Base-by-base conservation (phyloP, 306 rosid species). In the Dryas drummondii region DNA sequence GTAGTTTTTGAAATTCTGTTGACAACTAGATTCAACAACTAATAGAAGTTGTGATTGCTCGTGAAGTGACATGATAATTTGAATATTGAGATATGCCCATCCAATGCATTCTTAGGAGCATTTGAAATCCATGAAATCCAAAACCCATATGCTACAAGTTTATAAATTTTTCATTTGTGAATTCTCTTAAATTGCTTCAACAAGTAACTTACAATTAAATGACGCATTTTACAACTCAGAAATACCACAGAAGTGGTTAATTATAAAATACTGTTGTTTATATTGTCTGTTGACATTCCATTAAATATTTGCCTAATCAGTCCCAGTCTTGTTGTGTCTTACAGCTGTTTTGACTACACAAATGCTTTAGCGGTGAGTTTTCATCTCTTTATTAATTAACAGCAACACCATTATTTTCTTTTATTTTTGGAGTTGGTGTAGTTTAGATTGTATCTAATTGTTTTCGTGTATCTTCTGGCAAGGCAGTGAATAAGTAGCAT, bases 341-440 rank as follows among this genome's bases (percentile, higher is more conserved):
- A 40, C 98, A 94, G 97, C 84, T 94, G 98, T 80, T 94, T 94
- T 62, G 98, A 94, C 88, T 91, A 94, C 71, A 91, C 98, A 46
- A 94, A 94, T 78, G 98, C 75, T 70, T 88, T 94, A 87, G 98
- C 98, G 50, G 98, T 91, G 75, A 88, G 98, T 85, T 65, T 45
- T 79, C 42, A 37, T 69, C 44, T 19, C 52, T 73, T 46, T 45
- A 16, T 14, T 66, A 68, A 46, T 26, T 74, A 57, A 75, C 26
- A 71, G 13, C 56, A 61, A 37, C 67, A 46, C 63, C 75, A 52
- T 75, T 77, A 59, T 56, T 54, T 26, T 63, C 59, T 56, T 54
- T 26, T 63, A 45, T 17, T 10, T 26, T 41, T 11, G 6, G 17
- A 19, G 44, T 37, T 12, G 5, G 8, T 74, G 42, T 50, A 6